These are phyloP conservation scores for Eimeria praecox DNA, from an alignment of 169 alveolate species.

Conservation along the genomic window DNA sequence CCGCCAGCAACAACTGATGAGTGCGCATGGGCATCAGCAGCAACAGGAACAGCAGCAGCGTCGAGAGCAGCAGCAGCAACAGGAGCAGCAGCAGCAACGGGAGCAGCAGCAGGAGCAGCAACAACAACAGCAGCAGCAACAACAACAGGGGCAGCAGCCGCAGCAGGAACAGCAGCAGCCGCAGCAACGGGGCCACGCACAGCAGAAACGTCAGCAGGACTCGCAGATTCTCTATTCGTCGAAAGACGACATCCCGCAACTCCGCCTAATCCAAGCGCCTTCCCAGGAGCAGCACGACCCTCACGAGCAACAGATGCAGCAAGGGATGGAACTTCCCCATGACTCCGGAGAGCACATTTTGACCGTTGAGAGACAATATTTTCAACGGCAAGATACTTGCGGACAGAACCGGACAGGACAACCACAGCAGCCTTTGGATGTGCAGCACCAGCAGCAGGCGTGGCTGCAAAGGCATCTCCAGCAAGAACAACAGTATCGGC, in stretches of 20 bases:
- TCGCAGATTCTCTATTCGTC: not conserved
- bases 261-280: not conserved
- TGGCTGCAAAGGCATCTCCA: not conserved
- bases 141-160: not conserved
- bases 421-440: not conserved
- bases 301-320: not conserved
- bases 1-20: not conserved
- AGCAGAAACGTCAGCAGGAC: constrained; percentile 2
- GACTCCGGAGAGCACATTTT: not conserved
- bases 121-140: not conserved
- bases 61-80: not conserved
- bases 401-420: not conserved
- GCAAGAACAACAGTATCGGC: not conserved
- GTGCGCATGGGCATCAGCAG: not conserved
- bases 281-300: not conserved
- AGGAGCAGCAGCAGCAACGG: not conserved
- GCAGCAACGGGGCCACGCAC: constrained; percentile 8
- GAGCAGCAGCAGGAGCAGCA: not conserved
- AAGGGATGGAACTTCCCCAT: not conserved
- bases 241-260: not conserved
- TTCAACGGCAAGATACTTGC: not conserved
- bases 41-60: not conserved
- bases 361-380: not conserved
- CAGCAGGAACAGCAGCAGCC: not conserved
- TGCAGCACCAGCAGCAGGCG: not conserved